Conservation (phyloP, 106 monocot species). For the Dioscorea alata region DNA sequence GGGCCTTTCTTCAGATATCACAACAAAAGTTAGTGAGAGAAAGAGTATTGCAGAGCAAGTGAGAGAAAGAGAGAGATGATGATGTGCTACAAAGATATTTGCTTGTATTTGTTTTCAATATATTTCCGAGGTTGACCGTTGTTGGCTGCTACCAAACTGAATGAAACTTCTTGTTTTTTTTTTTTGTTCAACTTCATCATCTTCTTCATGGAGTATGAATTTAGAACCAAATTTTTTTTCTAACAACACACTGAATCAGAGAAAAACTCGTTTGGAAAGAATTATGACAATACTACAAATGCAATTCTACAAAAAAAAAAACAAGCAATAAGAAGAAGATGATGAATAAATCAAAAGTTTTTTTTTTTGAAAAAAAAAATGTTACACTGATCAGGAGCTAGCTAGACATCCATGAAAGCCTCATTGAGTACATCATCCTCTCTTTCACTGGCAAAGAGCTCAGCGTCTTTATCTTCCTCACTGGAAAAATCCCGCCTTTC, state of each 20-base stretch:
- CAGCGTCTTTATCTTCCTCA: slow-evolving; percentile 77
- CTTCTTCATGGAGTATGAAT: no score
- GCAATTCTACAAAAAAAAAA: slow-evolving; percentile 25
- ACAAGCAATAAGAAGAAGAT: neutral
- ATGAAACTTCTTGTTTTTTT: no score
- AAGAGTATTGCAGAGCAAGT: no score
- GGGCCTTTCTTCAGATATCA: no score
- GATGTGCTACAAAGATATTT: no score
- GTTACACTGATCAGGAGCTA: slow-evolving; percentile 22
- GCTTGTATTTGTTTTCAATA: no score
- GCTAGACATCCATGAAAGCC: slow-evolving; percentile 25
- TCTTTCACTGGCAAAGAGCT: slow-evolving; percentile 47
- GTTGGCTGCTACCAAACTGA: no score
- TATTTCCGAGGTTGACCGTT: no score
- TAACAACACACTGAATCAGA: slow-evolving; percentile 28
- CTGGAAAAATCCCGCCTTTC: slow-evolving; percentile 62
- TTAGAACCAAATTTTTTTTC: slow-evolving; percentile 22
- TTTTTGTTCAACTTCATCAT: no score
- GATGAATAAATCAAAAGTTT: neutral
- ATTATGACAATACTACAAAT: slow-evolving; percentile 38
- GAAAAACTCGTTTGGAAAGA: slow-evolving; percentile 26
- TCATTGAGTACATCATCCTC: slow-evolving; percentile 56
- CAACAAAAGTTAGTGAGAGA: no score
- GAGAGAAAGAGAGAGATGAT: no score
- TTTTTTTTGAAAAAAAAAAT: slow-evolving; percentile 10